Base-by-base conservation (phyloP, 2,329 filamentous ascomycete genomes). In the Alternaria sp. region DNA sequence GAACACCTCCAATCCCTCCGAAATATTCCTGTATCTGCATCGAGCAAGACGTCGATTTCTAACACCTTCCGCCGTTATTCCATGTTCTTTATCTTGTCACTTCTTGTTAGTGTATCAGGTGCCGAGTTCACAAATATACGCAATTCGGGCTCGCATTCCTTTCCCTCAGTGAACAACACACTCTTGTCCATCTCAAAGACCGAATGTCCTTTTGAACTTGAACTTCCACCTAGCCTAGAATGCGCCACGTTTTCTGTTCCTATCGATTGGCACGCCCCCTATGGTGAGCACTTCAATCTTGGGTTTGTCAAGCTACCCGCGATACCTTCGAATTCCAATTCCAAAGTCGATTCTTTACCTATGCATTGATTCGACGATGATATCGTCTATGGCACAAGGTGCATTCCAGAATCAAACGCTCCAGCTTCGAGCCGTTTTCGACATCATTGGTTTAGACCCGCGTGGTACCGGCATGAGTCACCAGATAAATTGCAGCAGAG, bases 361-460 rank as follows among this genome's bases (percentile, higher is more conserved):
- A 65, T n/a, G n/a, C n/a, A n/a, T n/a, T n/a, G n/a, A n/a, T n/a
- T 65, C 74, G 6, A 55, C 54, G 5, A 39, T 68, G 2, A 61
- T 79, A 18, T 64, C 72, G 7, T 18, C 28, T 5, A 54, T 54
- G 20, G 56, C 44, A 28, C 32, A 34, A 42, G 49, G 56, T 44
- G 46, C 38, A 43, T 62, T 16, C 56, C 68, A 7, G 53, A 39
- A 24, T 16, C 34, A 34, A 22, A 7, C 42, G 56, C 20, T 18
- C 7, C 18, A 48, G 16, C 11, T 66, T 7, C 44, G 76, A 20
- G 70, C 68, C 36, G 59, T 68, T 20, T 83, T 81, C 67, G 81
- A 83, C 63, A 67, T 83, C 20, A 77, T 83, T 46, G 81, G 79
- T 3, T 67, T 81, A 2, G 81, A 83, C 59, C 81, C 81, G 0